phyloP scores from a whole-genome alignment of 345 rosid genomes.

The Aquilaria yunnanensis region DNA sequence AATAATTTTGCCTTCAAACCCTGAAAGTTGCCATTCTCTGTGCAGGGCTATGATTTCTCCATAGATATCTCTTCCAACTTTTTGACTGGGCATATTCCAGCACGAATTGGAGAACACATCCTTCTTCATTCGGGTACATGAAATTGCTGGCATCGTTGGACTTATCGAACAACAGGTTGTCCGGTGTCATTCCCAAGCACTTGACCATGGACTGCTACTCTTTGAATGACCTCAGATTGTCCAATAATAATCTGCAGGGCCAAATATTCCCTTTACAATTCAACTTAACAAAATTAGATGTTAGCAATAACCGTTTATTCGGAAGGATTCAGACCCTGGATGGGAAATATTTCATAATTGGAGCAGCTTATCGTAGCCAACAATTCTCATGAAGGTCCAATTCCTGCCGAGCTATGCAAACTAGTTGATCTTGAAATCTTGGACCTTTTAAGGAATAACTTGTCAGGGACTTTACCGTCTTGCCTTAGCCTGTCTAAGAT shows the following conservation, averaged over 20 bases:
- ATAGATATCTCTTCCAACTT: slow-evolving; percentile 14
- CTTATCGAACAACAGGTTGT: not conserved
- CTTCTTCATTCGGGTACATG: slow-evolving; percentile 2
- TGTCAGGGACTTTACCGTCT: not conserved
- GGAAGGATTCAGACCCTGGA: not conserved
- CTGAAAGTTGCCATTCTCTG: too few relatives aligned
- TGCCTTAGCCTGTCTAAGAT: not conserved
- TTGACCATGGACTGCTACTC: not conserved
- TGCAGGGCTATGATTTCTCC: too few relatives aligned
- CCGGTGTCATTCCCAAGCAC: slow-evolving; percentile 1
- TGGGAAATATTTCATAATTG: not conserved
- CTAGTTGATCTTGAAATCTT: not conserved
- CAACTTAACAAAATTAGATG: not conserved
- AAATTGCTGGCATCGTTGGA: not conserved
- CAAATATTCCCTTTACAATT: not conserved
- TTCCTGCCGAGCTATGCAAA: not conserved
- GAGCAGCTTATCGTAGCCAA: not conserved
- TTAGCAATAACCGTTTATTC: slow-evolving; percentile 10
- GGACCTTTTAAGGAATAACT: not conserved
- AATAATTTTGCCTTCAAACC: too few relatives aligned
- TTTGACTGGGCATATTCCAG: slow-evolving; percentile 4
- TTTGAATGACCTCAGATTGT: not conserved
- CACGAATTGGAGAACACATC: not conserved
- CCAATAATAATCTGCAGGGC: slow-evolving; percentile 8
- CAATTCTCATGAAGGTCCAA: slow-evolving; percentile 7